Conservation (phyloP, 192 early-diverging fungal species). For the Backusella circina region DNA sequence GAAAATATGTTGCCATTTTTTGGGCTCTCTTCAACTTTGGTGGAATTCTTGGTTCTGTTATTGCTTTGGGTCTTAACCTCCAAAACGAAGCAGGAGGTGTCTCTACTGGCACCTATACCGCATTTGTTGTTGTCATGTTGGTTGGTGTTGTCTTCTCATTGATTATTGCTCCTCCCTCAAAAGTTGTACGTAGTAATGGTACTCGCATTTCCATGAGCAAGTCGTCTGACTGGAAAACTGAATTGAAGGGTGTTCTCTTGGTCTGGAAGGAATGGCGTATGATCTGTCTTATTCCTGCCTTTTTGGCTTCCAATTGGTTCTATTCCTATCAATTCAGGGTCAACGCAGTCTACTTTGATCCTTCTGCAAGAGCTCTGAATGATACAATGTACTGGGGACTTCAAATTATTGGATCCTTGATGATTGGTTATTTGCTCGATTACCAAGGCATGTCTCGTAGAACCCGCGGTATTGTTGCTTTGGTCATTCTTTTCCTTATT, state of each 20-base stretch:
- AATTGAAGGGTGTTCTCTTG: constrained; percentile 42
- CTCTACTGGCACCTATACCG: constrained; percentile 27
- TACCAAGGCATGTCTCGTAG: constrained; percentile 22
- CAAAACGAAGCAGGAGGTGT: constrained; percentile 32
- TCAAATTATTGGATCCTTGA: constrained; percentile 28
- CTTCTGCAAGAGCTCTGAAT: constrained; percentile 70
- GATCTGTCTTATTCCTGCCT: constrained; percentile 61
- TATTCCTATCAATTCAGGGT: constrained; percentile 71
- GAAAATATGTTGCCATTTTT: constrained; percentile 54
- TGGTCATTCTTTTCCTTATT: constrained; percentile 13
- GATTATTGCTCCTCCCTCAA: constrained; percentile 31
- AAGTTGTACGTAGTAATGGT: constrained; percentile 65
- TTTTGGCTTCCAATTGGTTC: constrained; percentile 74
- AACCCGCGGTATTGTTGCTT: constrained; percentile 16
- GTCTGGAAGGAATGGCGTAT: constrained; percentile 64
- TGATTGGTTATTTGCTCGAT: constrained; percentile 26
- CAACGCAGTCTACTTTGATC: constrained; percentile 63
- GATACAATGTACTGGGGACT: constrained; percentile 66
- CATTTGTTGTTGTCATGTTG: constrained; percentile 33
- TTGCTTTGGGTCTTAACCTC: constrained; percentile 36
- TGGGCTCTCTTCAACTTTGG: constrained; percentile 72
- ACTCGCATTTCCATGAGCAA: constrained; percentile 55
- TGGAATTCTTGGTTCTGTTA: constrained; percentile 75
- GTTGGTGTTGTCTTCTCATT: constrained; percentile 15
- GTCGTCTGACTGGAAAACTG: constrained; percentile 57